These are phyloP conservation scores for Mesembryanthemum crystallinum DNA, from an alignment of 148 eudicot genomes.

Conservation along the genomic window DNA sequence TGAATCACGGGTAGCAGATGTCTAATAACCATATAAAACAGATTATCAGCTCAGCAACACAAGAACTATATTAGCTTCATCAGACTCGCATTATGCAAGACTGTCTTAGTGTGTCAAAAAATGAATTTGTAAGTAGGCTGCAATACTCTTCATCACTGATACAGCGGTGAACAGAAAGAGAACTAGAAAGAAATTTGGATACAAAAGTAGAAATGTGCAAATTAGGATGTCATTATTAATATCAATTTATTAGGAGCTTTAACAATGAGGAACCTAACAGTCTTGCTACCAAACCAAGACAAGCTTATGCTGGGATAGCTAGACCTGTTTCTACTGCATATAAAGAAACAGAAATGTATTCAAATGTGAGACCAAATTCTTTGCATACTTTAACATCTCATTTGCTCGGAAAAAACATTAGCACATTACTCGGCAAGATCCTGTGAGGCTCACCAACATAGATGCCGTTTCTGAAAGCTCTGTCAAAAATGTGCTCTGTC, in stretches of 20 bases:
- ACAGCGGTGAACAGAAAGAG: background rate
- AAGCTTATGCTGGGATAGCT: background rate
- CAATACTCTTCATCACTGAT: background rate
- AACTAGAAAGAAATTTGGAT: background rate
- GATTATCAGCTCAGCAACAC: slow-evolving; percentile 6
- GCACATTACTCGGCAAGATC: slow-evolving; percentile 1
- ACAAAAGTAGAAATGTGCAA: background rate
- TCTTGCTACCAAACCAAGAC: background rate
- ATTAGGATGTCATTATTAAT: background rate
- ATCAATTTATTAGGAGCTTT: background rate
- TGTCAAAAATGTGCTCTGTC: slow-evolving; percentile 94
- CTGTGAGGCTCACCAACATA: slow-evolving; percentile 69
- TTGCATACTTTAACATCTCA: background rate
- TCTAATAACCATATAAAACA: slow-evolving; percentile 41
- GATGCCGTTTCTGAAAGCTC: slow-evolving; percentile 96
- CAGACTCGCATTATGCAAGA: background rate
- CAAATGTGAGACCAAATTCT: background rate
- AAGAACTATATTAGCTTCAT: background rate
- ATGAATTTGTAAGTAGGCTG: background rate
- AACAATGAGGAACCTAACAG: background rate
- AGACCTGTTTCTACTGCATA: background rate
- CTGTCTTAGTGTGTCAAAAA: background rate
- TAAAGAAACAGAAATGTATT: background rate
- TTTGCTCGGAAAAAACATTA: background rate
- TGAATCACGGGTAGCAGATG: slow-evolving; percentile 76